These are phyloP conservation scores for Pascua sp. DNA, from an alignment of 1,284 basidiomycete species.

Conservation along the genomic window DNA sequence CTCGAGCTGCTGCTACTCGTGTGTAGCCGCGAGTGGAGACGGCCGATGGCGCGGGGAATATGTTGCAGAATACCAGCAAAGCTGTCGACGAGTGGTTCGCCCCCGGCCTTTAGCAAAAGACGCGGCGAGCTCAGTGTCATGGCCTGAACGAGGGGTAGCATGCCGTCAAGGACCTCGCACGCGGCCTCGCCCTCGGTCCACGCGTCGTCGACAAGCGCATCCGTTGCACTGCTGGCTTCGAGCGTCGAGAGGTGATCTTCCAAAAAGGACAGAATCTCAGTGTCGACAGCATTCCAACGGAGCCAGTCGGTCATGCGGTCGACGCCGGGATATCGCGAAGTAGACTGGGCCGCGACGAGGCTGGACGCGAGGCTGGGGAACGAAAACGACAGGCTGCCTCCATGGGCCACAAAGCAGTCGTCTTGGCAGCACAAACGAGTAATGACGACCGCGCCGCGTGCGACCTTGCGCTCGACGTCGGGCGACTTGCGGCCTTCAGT, in stretches of 20 bases:
- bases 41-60: conserved; percentile 36
- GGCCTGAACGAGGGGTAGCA: conserved; percentile 27
- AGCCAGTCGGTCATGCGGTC: conserved; percentile 24
- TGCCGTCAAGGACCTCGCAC: conserved; percentile 33
- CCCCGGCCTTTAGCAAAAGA: conserved; percentile 5
- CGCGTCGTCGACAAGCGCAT: conserved; percentile 24
- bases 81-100: conserved; percentile 17
- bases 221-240: conserved; percentile 15
- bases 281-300: conserved; percentile 40
- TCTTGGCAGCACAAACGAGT: conserved; percentile 29
- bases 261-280: conserved; percentile 39
- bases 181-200: conserved; percentile 43
- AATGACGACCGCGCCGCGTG: conserved; percentile 38
- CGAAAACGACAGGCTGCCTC: conserved; percentile 16
- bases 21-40: conserved; percentile 28
- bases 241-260: conserved; percentile 35
- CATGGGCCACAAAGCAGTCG: conserved; percentile 20
- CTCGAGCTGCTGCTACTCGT: conserved; percentile 2
- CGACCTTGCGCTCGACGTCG: conserved; percentile 33
- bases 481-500: conserved; percentile 17
- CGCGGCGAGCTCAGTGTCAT: conserved; percentile 6
- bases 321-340: conserved; percentile 24
- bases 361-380: conserved; percentile 36
- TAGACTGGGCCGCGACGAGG: conserved; percentile 34
- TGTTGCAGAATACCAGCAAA: conserved; percentile 35